Evolutionary conservation across 2,329 filamentous ascomycete genomes (phyloP), one percentile per base, ranked within the genome.

Genomic region (Paracorniculantispora psalliotae): DNA sequence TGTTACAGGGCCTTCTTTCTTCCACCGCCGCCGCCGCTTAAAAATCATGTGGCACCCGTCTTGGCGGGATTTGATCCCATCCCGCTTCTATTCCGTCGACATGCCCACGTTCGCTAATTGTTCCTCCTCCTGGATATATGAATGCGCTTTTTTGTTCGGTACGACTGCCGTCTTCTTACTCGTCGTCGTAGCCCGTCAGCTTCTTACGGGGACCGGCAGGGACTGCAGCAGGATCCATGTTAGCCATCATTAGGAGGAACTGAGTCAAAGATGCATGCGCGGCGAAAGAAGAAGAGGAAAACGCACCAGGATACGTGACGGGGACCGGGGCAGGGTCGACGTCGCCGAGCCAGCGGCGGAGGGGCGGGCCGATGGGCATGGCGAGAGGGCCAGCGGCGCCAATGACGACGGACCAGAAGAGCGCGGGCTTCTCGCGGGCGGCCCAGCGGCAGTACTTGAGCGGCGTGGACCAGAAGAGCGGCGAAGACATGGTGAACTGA

Each of bases 291-390:
- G 8, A 39, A 26, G 21, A 50, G 30, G 6, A 9, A n/a, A 37
- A 83, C 91, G 73, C 84, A 97, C 93, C 84, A 61, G 94, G 94
- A 80, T 97, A 99, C 72, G 92, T 96, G 74, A 92, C 77, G 33
- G 94, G 94, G 64, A 97, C 86, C 59, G 80, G 83, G 63, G 84
- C 78, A 63, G 88, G 83, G 67, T 86, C 82, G 66, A 86, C 77
- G 72, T 96, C 91, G 67, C 92, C 92, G 59, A 96, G 74, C 63
- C 78, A 80, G 63, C 79, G 77, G 72, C 92, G 81, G 66, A 96
- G 79, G 50, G 91, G 89, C 46, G 92, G 92, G 1, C 91, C 87
- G 59, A 82, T 79, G 61, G 88, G 73, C 63, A 96, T 78, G 60
- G 84, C 77, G 59, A 89, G 74, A 37, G 93, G 94, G 12, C 92